Evolutionary conservation across 306 rosid genomes (phyloP), one percentile per base, ranked within the genome.

Genomic region (Quercus rubra): DNA sequence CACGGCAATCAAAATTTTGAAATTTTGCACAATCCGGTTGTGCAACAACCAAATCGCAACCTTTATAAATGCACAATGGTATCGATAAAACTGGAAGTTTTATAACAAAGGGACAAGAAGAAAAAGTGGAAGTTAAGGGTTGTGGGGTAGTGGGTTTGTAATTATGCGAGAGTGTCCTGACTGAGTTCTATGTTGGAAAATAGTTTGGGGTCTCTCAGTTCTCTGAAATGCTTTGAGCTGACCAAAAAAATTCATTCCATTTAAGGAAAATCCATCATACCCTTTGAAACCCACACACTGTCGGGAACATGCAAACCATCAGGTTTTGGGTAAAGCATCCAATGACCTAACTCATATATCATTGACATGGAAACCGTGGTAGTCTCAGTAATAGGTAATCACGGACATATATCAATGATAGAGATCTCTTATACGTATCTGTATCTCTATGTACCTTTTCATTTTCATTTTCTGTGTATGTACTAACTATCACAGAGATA

Each of bases 291-390:
- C 86, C 88, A 83, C 83, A 87, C 90, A 74, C 52, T 94, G 94
- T 92, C 94, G 92, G 97, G 97, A 94, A 94, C 97, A 92, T 92
- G 90, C 96, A 89, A 90, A 70, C 88, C 74, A 72, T 83, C 87
- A 85, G 68, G 55, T 85, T 86, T 84, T 57, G 86, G 86, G 84
- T 81, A 86, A 78, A 73, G 77, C 83, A 83, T 57, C 88, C 23
- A 58, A 74, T 76, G 85, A 86, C 86, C 71, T 74, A 77, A 77
- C 75, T 79, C 19, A 71, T 76, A 62, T 87, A 62, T 67, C 82
- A 75, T 89, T 86, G 81, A 84, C 77, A 77, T 85, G 71, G 61
- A 63, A 81, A 75, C 79, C 84, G 76, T 87, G 82, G 77, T 71
- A 74, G 52, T 68, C 73, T 46, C 7, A 57, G 68, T 61, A 14